Evolutionary conservation across 129 eudicot species (phyloP), one percentile per base, ranked within the genome.

Genomic region (Saposhnikovia divaricata): DNA sequence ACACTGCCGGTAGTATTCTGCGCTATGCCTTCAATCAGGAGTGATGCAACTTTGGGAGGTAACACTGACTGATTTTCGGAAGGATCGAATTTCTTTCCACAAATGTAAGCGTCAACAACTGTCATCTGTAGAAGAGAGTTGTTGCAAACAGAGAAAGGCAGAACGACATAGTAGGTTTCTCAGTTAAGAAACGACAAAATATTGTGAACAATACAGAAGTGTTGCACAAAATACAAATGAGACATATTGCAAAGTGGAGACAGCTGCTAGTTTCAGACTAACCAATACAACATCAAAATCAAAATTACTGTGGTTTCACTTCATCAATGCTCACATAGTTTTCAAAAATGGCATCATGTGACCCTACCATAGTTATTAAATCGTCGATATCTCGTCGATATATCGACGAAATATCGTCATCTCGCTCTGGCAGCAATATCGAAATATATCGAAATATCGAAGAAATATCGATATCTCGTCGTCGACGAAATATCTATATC

Each of bases 11-110:
- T 76, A 4, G 79, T 50, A 10, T 76, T 76, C 31, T 51, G 69
- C 0, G 79, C 79, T 28, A 76, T 38, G 47, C 79, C 79, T 76
- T 92, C 99, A 81, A 84, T 81, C n/a, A 96, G 89, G 72, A 92
- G 87, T 77, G 97, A 88, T 53, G 86, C 72, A 69, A 85, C 76
- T 66, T 55, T 81, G 38, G 89, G 74, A 48, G 94, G 92, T 76
- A 92, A 72, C 72, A 65, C 75, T 43, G 97, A 85, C 72, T 38
- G 87, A 78, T 87, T 87, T 72, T 80, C 89, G 47, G 48, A 27
- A 39, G 79, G 48, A 19, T 76, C 79, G 37, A 76, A 31, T 76
- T 76, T 76, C 79, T 53, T 51, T 37, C 79, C 79, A 37, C 79
- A 76, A 19, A 51, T 53, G 40, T 48, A 76, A n/a, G 79, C 38